Evolutionary conservation across 2,329 filamentous ascomycete genomes (phyloP).

Genomic region (Phialemonium atrogriseum): DNA sequence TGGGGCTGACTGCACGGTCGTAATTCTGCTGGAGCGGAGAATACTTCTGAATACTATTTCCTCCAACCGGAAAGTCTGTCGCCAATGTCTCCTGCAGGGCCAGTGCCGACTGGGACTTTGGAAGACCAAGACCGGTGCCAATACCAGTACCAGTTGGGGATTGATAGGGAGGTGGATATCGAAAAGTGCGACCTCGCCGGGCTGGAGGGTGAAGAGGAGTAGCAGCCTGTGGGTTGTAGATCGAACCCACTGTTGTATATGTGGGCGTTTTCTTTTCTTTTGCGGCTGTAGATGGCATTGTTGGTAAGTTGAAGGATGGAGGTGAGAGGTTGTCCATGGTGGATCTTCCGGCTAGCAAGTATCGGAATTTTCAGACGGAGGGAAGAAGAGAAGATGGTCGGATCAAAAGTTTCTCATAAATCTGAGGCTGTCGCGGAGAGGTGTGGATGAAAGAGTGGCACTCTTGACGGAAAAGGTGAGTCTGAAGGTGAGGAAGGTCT

Average conservation of each 20-base stretch:
- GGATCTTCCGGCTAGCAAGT: too few relatives aligned
- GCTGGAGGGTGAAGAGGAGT: conserved; percentile 42
- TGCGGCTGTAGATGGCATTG: conserved; percentile 5
- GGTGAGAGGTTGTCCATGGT: conserved; percentile 5
- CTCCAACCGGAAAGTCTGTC: conserved; percentile 13
- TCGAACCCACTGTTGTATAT: conserved; percentile 49
- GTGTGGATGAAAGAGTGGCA: too few relatives aligned
- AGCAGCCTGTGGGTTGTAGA: conserved; percentile 39
- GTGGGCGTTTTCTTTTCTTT: conserved; percentile 25
- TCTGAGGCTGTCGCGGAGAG: too few relatives aligned
- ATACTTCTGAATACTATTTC: conserved; percentile 28
- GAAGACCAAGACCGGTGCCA: conserved; percentile 25
- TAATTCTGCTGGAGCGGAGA: conserved; percentile 46
- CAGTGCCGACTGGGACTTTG: conserved; percentile 28
- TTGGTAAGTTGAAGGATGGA: conserved; percentile 9
- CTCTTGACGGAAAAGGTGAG: too few relatives aligned
- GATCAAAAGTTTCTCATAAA: too few relatives aligned
- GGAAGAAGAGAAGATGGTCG: neutral
- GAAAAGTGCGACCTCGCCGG: conserved; percentile 39
- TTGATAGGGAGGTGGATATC: conserved; percentile 20
- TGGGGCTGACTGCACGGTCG: conserved; percentile 40
- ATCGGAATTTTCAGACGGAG: neutral
- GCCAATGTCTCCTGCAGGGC: conserved; percentile 21
- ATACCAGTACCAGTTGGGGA: conserved; percentile 17
- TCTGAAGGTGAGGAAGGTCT: too few relatives aligned